A percentile compares a stretch with the other conserved stretches of the same genome.
phyloP scores from a whole-genome alignment of 208 protist species.

The Leishmania braziliensis region DNA sequence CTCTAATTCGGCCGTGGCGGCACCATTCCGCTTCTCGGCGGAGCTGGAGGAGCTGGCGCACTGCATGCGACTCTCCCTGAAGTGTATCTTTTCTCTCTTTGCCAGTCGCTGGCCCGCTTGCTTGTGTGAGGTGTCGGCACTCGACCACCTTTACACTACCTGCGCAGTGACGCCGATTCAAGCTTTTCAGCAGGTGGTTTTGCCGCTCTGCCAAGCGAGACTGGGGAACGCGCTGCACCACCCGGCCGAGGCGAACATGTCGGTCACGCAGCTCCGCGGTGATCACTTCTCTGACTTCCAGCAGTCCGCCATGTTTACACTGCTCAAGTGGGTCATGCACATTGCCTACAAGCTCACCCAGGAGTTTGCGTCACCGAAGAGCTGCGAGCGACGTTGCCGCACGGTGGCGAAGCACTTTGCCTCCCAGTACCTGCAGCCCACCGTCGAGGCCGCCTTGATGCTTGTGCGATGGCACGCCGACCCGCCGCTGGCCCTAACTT shows the following conservation, averaged over 20 bases:
- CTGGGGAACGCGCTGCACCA: slow-evolving; percentile 33
- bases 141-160: slow-evolving; percentile 54
- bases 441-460: slow-evolving; percentile 54
- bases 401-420: slow-evolving; percentile 60
- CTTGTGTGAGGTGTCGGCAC: slow-evolving; percentile 56
- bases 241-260: slow-evolving; percentile 28
- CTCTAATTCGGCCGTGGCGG: slow-evolving; percentile 10
- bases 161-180: slow-evolving; percentile 46
- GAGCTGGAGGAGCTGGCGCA: slow-evolving; percentile 63
- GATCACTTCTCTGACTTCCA: slow-evolving; percentile 71
- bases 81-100: slow-evolving; percentile 69
- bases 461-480: slow-evolving; percentile 79
- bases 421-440: slow-evolving; percentile 33
- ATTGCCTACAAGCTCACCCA: slow-evolving; percentile 60
- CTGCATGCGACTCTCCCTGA: slow-evolving; percentile 73
- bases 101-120: slow-evolving; percentile 56
- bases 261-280: slow-evolving; percentile 38
- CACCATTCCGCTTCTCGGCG: slow-evolving; percentile 22
- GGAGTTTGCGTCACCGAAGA: slow-evolving; percentile 64
- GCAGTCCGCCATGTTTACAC: slow-evolving; percentile 53
- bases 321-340: slow-evolving; percentile 66
- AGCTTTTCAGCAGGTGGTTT: slow-evolving; percentile 36
- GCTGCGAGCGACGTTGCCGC: slow-evolving; percentile 60
- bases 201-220: slow-evolving; percentile 49
- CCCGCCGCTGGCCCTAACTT: slow-evolving; percentile 57